Evolutionary conservation across 2,329 filamentous ascomycete genomes (phyloP), one percentile per base, ranked within the genome.

Genomic region (Mariannaea sp.): DNA sequence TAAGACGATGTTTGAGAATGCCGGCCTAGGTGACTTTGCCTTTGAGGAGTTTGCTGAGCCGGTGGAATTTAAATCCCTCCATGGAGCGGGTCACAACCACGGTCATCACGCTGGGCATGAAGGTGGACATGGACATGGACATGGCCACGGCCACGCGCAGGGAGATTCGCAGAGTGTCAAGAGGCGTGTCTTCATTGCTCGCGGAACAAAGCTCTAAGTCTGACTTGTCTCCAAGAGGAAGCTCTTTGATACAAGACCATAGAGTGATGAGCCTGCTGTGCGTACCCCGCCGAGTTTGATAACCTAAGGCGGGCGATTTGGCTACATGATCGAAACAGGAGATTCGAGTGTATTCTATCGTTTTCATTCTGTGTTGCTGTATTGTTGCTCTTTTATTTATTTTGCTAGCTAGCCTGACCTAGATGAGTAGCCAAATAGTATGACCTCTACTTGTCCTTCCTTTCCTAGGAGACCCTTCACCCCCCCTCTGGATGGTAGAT

Each of bases 1-100:
- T 45, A 77, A 74, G 62, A 69, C 72, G 17, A 79, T 90, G 59
- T 90, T 89, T 63, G 76, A 79, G 51, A 73, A 74, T n/a, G 88
- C 87, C 1, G 87, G 88, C 0, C 75, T 79, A 0, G 70, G 71
- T 7, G 76, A 76, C n/a, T 87, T 90, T 64, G 76, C 74, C 8
- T 80, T 88, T 49, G 70, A 79, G 61, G 72, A 80, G 13, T 64
- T 88, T 52, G 73, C 79, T 1, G 74, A 79, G 50, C 79, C 78
- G 10, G 65, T 82, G 12, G 72, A 77, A 32, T 77, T 84, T 51
- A 49, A 60, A 1, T 51, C 41, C 19, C 40, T 46, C 3, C 56
- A 59, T 22, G 44, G 55, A 17, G 49, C 14, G 7, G 48, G 48
- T 5, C 48, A 50, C 7, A 29, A 20, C 10, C 39, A 43, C 30